These are phyloP conservation scores for Endoconidiophora polonica DNA, from an alignment of 2,329 filamentous ascomycete genomes.

Conservation along the genomic window DNA sequence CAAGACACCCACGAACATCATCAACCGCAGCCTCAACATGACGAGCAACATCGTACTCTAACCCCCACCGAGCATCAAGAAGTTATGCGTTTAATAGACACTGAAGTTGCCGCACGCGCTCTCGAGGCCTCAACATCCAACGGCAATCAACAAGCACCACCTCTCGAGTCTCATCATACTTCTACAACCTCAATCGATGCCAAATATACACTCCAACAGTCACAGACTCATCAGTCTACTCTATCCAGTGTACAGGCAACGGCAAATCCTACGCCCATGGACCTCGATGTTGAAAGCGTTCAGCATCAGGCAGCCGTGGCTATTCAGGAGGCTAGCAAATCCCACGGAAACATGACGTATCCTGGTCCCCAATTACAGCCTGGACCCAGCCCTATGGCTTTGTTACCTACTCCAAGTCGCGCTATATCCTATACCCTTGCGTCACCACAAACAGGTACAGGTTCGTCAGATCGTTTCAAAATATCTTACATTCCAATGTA, in stretches of 20 bases:
- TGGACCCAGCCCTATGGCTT: slow-evolving; percentile 18
- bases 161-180: slow-evolving; percentile 20
- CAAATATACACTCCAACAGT: slow-evolving; percentile 24
- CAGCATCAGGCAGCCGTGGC: slow-evolving; percentile 17
- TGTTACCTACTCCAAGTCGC: slow-evolving; percentile 30
- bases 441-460: slow-evolving; percentile 16
- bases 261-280: slow-evolving; percentile 37
- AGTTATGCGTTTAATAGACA: slow-evolving; percentile 11
- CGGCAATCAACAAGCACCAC: slow-evolving; percentile 31
- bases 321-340: slow-evolving; percentile 18
- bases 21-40: slow-evolving; percentile 1
- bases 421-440: slow-evolving; percentile 43
- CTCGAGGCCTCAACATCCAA: slow-evolving; percentile 14
- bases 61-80: slow-evolving; percentile 9
- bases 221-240: slow-evolving; percentile 31
- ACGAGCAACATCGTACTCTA: slow-evolving; percentile 2
- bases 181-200: background rate
- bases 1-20: background rate
- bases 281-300: slow-evolving; percentile 30
- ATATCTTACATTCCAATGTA: too few species aligned
- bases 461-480: background rate
- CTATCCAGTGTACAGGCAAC: slow-evolving; percentile 28
- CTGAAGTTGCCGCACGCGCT: slow-evolving; percentile 10
- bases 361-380: slow-evolving; percentile 31
- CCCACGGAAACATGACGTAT: slow-evolving; percentile 37